These are phyloP conservation scores for Saxophila tyrrhenica DNA, from an alignment of 495 filamentous ascomycete species.

Conservation along the genomic window DNA sequence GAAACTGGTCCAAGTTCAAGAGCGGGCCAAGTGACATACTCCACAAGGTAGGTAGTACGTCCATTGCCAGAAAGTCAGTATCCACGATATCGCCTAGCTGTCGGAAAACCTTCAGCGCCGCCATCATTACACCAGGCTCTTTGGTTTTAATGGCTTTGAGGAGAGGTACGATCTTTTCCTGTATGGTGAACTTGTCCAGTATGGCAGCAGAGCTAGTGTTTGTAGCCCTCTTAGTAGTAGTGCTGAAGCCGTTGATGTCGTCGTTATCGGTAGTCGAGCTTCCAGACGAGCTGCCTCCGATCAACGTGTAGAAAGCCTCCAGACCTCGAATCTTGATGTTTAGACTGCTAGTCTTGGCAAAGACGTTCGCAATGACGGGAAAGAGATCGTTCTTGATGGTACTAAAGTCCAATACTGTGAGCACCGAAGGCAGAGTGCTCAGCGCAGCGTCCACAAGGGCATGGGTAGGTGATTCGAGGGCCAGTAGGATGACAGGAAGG, in stretches of 20 bases:
- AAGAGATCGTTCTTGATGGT: slow-evolving; percentile 95
- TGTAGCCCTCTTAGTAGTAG: slow-evolving; percentile 28
- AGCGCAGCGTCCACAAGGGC: slow-evolving; percentile 76
- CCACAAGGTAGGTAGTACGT: slow-evolving; percentile 83
- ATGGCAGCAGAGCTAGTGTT: slow-evolving; percentile 51
- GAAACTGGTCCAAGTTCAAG: slow-evolving; percentile 76
- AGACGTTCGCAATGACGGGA: slow-evolving; percentile 76
- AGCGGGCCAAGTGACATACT: slow-evolving; percentile 82
- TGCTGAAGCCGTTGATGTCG: slow-evolving; percentile 53
- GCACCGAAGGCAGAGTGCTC: slow-evolving; percentile 55
- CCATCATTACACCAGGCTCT: slow-evolving; percentile 95
- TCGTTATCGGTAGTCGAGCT: slow-evolving; percentile 37
- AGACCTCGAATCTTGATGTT: slow-evolving; percentile 86
- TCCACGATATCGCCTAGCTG: slow-evolving; percentile 76
- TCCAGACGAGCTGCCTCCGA: slow-evolving; percentile 50
- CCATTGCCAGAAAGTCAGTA: slow-evolving; percentile 85
- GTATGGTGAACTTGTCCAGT: slow-evolving; percentile 92
- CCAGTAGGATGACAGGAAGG: slow-evolving; percentile 67
- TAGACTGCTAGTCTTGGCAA: slow-evolving; percentile 82
- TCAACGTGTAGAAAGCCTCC: slow-evolving; percentile 80
- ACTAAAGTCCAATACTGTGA: slow-evolving; percentile 82
- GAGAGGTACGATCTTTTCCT: slow-evolving; percentile 88
- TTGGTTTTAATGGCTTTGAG: slow-evolving; percentile 93
- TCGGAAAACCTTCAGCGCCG: slow-evolving; percentile 69
- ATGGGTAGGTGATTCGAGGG: slow-evolving; percentile 80